Evolutionary conservation across 139 green algal genomes (phyloP), one percentile per base, ranked within the genome.

Genomic region (Yamagishiella unicocca): DNA sequence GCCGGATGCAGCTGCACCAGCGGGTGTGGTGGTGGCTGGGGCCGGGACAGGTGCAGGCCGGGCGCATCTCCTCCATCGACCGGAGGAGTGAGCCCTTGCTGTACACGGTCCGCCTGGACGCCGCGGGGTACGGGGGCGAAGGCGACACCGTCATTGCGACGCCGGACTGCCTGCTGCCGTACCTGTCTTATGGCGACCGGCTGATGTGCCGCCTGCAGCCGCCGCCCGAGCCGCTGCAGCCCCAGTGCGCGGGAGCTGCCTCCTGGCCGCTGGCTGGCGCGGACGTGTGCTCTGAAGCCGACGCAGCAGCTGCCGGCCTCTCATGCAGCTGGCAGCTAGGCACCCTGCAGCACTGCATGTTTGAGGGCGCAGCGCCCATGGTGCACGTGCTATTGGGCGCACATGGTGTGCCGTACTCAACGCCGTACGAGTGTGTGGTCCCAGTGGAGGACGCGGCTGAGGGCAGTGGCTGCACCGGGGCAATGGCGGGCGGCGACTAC

Each of bases 181-280:
- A 54, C 80, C 1, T 86, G 8, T 29, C 19, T 2, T 21, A 62
- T 5, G 80, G 64, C 0, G 80, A 77, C 9, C 1, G 6, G 7
- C 27, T 86, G n/a, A 86, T 86, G 80, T 77, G 62, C n/a, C 62
- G 80, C 27, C 37, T 83, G 53, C 74, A 46, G 74, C 74, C 74
- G 54, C 70, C 38, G 9, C 70, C 25, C 6, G 21, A 58, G 50
- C 50, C 50, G 50, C 50, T 58, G 50, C 50, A 58, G 17, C 50
- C 12, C 14, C 50, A 58, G 17, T n/a, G n/a, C n/a, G n/a, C n/a
- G n/a, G n/a, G n/a, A n/a, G n/a, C n/a, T n/a, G n/a, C n/a, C n/a
- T n/a, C n/a, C n/a, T n/a, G n/a, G n/a, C n/a, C n/a, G n/a, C n/a
- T n/a, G n/a, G n/a, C n/a, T n/a, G 50, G 12, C 50, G 50, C 50